Evolutionary conservation across 805 yeast genomes (phyloP), one percentile per base, ranked within the genome.

Genomic region (Candida sithepensis): DNA sequence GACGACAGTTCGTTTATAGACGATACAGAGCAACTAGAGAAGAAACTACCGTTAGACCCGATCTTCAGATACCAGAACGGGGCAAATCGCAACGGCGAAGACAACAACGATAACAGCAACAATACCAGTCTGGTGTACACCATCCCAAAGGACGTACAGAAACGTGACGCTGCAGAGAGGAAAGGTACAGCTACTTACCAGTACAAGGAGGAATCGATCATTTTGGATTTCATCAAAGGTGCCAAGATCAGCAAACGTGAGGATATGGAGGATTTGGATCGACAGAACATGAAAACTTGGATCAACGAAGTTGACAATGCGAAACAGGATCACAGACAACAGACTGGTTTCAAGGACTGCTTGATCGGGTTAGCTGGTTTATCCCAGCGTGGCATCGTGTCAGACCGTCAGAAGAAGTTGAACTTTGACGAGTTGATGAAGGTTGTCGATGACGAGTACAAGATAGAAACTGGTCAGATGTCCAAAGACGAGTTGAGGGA

Each of bases 141-240:
- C 21, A 26, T 39, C 20, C 47, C 64, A 39, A 56, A 61, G 37
- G 49, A 60, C 26, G 42, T 61, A 51, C 44, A 48, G 39, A 67
- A 57, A 39, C 53, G 51, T 21, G 50, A 32, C 12, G 12, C 42
- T 3, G 53, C 52, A 22, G 43, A 54, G 28, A 46, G 49, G 41
- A 47, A 44, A 18, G 52, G 58, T 16, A 61, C 56, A 46, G 73
- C 78, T 32, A 72, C 87, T 0, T 84, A 82, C 64, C 69, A 84
- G 47, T 63, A 88, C 4, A 86, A 88, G 1, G 94, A 85, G 52
- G 74, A 74, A 39, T 82, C 85, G 57, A 73, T 88, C 5, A 65
- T 85, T 38, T 65, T 87, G 28, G 92, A 88, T 62, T 89, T 89
- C 58, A 62, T 84, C 30, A 76, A 76, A 19, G 79, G 75, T 24